A percentile compares a stretch with the other conserved stretches of the same genome.
Evolutionary conservation across 2,329 filamentous ascomycete species (phyloP).

Genomic region (Phialophora tarda): DNA sequence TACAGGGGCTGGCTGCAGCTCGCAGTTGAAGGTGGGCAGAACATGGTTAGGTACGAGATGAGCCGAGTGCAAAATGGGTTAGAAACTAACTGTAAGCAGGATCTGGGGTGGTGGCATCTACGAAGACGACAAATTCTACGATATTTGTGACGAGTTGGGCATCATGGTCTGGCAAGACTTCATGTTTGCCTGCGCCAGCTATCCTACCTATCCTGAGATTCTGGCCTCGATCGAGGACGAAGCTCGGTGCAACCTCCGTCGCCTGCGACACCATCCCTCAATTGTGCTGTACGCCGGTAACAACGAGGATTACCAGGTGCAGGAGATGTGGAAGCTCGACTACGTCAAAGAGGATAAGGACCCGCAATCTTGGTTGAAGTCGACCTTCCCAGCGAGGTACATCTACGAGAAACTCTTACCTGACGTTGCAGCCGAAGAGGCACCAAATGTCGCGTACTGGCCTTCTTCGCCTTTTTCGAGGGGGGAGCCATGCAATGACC

Average conservation of each 20-base stretch:
- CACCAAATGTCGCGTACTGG: constrained; percentile 9
- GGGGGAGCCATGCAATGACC: constrained; percentile 4
- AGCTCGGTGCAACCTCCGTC: constrained; percentile 67
- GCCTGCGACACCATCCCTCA: constrained; percentile 82
- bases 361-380: constrained; percentile 74
- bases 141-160: constrained; percentile 76
- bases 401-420: constrained; percentile 90
- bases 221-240: constrained; percentile 69
- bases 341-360: constrained; percentile 67
- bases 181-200: constrained; percentile 80
- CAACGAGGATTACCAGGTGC: constrained; percentile 67
- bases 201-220: constrained; percentile 69
- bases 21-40: constrained; percentile 65
- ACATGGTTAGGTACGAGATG: constrained; percentile 56
- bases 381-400: constrained; percentile 87
- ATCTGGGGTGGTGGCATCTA: constrained; percentile 81
- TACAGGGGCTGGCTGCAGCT: constrained; percentile 66
- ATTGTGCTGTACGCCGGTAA: constrained; percentile 91
- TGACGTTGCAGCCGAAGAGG: constrained; percentile 64
- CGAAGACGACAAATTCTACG: constrained; percentile 75
- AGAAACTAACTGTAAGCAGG: constrained; percentile 31
- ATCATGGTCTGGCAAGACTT: constrained; percentile 90
- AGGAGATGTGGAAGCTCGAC: constrained; percentile 9
- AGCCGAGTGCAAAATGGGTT: background rate
- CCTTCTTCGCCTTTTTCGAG: background rate